phyloP scores from a whole-genome alignment of 805 yeast species.

The Schizosaccharomyces pombe region DNA sequence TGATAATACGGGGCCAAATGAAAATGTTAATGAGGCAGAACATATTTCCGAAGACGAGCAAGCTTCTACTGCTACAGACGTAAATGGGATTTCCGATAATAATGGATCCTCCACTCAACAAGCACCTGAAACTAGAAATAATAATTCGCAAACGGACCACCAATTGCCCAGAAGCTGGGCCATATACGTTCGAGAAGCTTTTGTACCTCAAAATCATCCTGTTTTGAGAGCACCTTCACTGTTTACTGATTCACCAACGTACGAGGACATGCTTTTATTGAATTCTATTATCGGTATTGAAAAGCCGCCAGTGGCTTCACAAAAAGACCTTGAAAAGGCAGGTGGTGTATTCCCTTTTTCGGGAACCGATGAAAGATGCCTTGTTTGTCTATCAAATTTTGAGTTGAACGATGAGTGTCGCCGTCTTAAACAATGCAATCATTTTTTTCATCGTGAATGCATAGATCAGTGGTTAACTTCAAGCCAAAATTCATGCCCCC shows the following conservation, averaged over 20 bases:
- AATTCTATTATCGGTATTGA: constrained; percentile 27
- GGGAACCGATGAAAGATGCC: constrained; percentile 20
- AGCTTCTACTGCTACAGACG: neutral
- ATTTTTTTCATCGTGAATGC: constrained; percentile 31
- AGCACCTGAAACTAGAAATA: no score
- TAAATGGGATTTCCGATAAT: no score
- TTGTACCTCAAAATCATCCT: constrained; percentile 28
- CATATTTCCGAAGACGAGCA: neutral
- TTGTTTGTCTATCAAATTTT: constrained; percentile 30
- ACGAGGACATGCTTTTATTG: constrained; percentile 26
- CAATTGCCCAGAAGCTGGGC: constrained; percentile 21
- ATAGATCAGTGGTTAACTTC: constrained; percentile 31
- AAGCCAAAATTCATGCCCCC: constrained; percentile 34
- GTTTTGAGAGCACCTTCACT: constrained; percentile 25
- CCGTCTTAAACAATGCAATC: constrained; percentile 23
- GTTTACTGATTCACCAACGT: constrained; percentile 26
- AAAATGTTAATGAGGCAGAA: neutral
- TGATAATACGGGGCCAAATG: no score
- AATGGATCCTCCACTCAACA: no score
- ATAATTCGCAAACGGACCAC: constrained; percentile 1
- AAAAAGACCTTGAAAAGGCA: constrained; percentile 20
- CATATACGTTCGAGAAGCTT: constrained; percentile 37
- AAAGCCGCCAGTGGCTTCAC: constrained; percentile 22
- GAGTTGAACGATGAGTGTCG: constrained; percentile 26
- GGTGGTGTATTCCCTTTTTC: constrained; percentile 16